These are phyloP conservation scores for Puccinellia tenuiflora DNA, from an alignment of 176 grass and related monocot species.

Conservation along the genomic window DNA sequence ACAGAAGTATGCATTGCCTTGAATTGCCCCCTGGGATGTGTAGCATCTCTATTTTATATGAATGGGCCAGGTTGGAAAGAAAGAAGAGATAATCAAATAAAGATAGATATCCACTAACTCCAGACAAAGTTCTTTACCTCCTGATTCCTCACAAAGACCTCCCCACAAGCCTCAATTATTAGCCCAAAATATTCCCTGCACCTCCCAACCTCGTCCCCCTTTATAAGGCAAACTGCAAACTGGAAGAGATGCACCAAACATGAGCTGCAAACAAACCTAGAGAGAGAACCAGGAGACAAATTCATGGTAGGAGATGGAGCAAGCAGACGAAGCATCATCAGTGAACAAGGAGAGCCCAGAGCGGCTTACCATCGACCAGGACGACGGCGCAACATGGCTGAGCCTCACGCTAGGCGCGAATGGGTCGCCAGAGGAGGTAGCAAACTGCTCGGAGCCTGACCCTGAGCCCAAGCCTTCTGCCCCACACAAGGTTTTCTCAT, in stretches of 20 bases:
- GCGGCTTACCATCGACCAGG: constrained; percentile 33
- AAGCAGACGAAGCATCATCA: constrained; percentile 41
- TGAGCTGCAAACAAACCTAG: constrained; percentile 11
- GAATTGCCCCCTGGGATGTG: constrained; percentile 22
- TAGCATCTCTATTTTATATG: constrained; percentile 29
- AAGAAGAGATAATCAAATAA: constrained; percentile 57
- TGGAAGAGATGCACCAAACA: constrained; percentile 34
- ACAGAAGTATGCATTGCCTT: constrained; percentile 43
- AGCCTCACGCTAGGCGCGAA: constrained; percentile 41
- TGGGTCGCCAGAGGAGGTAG: constrained; percentile 19
- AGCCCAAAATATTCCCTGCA: constrained; percentile 39
- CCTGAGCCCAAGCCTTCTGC: constrained; percentile 27
- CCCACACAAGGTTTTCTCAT: constrained; percentile 81
- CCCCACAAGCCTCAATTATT: constrained; percentile 56
- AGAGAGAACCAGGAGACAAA: constrained; percentile 2
- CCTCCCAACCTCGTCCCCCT: constrained; percentile 40
- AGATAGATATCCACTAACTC: constrained; percentile 51
- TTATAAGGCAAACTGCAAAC: constrained; percentile 62
- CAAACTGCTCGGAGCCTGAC: constrained; percentile 28
- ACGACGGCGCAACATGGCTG: constrained; percentile 50
- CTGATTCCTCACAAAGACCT: constrained; percentile 48
- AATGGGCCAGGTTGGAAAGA: constrained; percentile 41
- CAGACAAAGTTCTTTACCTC: constrained; percentile 46
- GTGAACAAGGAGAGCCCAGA: constrained; percentile 45
- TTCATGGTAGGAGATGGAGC: constrained; percentile 37